Evolutionary conservation across 768 basidiomycete genomes (phyloP).

Genomic region (Psilocybe subaeruginosa): DNA sequence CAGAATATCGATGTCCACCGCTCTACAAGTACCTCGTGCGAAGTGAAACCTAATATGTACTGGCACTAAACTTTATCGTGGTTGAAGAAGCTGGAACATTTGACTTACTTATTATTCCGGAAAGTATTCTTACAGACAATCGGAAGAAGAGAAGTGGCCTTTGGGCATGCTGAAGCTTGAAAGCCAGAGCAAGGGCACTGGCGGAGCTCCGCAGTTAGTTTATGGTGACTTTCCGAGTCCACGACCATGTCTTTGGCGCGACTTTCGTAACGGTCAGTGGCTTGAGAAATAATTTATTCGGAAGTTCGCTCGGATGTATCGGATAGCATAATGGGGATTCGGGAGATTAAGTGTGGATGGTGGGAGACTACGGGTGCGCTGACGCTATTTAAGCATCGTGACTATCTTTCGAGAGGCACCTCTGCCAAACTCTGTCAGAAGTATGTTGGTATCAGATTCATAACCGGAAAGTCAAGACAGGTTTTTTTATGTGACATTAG

Average conservation of each 20-base stretch:
- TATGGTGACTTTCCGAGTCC: too few species aligned
- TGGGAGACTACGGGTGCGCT: not conserved
- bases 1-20: not conserved
- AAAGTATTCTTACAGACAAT: too few species aligned
- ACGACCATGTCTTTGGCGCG: too few species aligned
- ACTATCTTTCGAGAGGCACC: not conserved
- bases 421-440: not conserved
- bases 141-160: too few species aligned
- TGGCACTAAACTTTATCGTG: not conserved
- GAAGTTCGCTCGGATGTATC: not conserved
- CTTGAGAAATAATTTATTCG: not conserved
- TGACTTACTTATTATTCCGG: too few species aligned
- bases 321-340: not conserved
- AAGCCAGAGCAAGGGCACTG: too few species aligned
- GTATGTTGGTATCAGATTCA: not conserved
- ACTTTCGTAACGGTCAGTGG: not conserved
- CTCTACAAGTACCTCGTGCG: not conserved
- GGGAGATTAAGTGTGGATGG: not conserved
- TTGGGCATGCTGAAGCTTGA: too few species aligned
- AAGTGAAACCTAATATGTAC: not conserved
- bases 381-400: not conserved
- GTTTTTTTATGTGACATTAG: too few species aligned
- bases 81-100: too few species aligned
- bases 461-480: not conserved
- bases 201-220: too few species aligned